Percentiles rank a stretch among this genome's conserved stretches.
Evolutionary conservation across 805 yeast species (phyloP).

Genomic region (Wickerhamomyces bovis): DNA sequence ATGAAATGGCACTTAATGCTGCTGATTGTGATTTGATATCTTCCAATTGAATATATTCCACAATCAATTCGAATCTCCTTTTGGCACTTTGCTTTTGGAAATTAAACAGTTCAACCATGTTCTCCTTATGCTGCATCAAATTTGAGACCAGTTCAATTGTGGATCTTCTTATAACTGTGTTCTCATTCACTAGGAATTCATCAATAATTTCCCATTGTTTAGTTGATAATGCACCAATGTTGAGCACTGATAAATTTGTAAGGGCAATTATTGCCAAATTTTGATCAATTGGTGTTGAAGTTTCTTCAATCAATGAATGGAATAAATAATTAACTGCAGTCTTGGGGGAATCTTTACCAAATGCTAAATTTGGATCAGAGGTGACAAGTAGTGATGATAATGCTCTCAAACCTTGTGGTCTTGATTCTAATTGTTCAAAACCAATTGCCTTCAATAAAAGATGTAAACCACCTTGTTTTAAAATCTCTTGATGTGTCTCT

Average conservation of each 20-base stretch:
- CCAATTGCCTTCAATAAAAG: slow-evolving; percentile 25
- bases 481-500: slow-evolving; percentile 26
- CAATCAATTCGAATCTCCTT: slow-evolving; percentile 35
- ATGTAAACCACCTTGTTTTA: slow-evolving; percentile 41
- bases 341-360: slow-evolving; percentile 21
- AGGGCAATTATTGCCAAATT: slow-evolving; percentile 58
- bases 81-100: slow-evolving; percentile 32
- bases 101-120: slow-evolving; percentile 54
- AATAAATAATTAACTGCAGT: slow-evolving; percentile 28
- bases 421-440: slow-evolving; percentile 6
- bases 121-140: slow-evolving; percentile 36
- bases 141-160: slow-evolving; percentile 61
- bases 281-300: slow-evolving; percentile 27
- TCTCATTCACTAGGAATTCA: slow-evolving; percentile 36
- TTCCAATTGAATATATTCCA: slow-evolving; percentile 33
- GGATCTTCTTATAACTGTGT: slow-evolving; percentile 48
- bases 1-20: slow-evolving; percentile 32
- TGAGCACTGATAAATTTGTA: slow-evolving; percentile 52
- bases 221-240: slow-evolving; percentile 29
- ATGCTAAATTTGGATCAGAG: slow-evolving; percentile 40
- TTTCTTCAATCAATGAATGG: slow-evolving; percentile 29
- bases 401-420: slow-evolving; percentile 32
- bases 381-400: slow-evolving; percentile 38
- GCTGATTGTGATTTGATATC: slow-evolving; percentile 38
- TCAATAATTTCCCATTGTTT: slow-evolving; percentile 42